Evolutionary conservation across 108 stramenopile species (phyloP), one percentile per base, ranked within the genome.

Genomic region (Aurantiochytrium sp.): DNA sequence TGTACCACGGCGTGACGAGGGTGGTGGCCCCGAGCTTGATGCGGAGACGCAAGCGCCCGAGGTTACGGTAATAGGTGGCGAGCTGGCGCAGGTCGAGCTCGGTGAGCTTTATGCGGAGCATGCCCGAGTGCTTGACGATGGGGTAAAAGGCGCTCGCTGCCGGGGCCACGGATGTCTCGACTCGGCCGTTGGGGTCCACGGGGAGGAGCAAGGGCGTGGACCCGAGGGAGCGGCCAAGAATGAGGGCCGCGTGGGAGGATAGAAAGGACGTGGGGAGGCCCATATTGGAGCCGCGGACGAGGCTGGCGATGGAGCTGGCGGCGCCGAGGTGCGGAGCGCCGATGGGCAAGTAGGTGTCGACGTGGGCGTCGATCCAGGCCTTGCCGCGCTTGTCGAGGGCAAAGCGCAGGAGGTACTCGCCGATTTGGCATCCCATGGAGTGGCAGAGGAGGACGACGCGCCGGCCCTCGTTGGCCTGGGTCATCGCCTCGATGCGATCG

Each of bases 271-370:
- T 89, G 34, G 59, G 59, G 53, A 94, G 69, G 4, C 93, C 91
- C 93, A 94, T 94, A 55, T 91, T 93, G 68, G 92, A 91, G 31
- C 94, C 94, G 31, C 86, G 65, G 22, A 94, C 90, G 19, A 89
- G 86, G 48, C 73, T 68, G 8, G 92, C 89, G 19, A 93, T 42
- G 37, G 91, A 81, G 54, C 89, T 92, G 50, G 91, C 91, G 3
- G 93, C 92, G 17, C 94, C 94, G 3, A 92, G 68, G 85, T 93
- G 94, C 0, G 94, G 94, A 8, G 92, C 94, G 37, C 93, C 93
- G 30, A 94, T 89, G 4, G 92, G 92, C 24, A 94, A 85, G 55
- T 92, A 94, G 4, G 90, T 92, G 27, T 93, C 87, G 24, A 94
- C 86, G 36, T 91, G 69, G 85, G 87, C 88, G 31, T 93, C 91